Evolutionary conservation across 495 filamentous ascomycete genomes (phyloP), one percentile per base, ranked within the genome.

Genomic region (Cryomyces minteri): DNA sequence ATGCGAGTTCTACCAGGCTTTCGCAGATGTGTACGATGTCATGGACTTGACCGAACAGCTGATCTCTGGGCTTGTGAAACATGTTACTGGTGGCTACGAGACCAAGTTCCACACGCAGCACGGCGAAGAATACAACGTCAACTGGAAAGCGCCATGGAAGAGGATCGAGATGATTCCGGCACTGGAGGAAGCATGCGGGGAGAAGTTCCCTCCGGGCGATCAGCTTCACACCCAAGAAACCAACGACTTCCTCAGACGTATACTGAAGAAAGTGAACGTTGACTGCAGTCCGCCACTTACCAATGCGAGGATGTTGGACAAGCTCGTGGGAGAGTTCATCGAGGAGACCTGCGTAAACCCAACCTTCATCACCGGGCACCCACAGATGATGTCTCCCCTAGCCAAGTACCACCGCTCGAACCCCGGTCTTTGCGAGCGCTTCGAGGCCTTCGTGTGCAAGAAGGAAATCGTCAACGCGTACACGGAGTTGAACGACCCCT

Each of bases 391-490:
- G 92, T 90, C 83, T 14, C 90, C 90, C 4, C 71, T 96, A 31
- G 92, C 90, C 69, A 96, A 99, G 71, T 85, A 84, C 63, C 83
- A 94, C 66, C 82, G 92, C 48, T 55, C 66, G 48, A 72, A 76
- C 49, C 70, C 77, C 40, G 92, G 92, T 53, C 75, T 98, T 10
- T 94, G 86, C 60, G 90, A 98, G 67, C 79, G 92, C 44, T 95
- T 95, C 65, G 90, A 98, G 66, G 87, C 83, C 14, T 98, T 98
- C 56, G 92, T 94, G 31, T 87, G 82, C 73, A 94, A 85, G 71
- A 94, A 95, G 73, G 86, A 94, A 60, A 92, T 95, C 51, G 78
- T 77, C 49, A 94, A 96, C 56, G 86, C 88, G 3, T 96, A 96
- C 68, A 99, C 90, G 10, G 90, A 96, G 72, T 77, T 96, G 69